Base-by-base conservation (phyloP, 805 yeast species). In the Metschnikowia kofuensis region DNA sequence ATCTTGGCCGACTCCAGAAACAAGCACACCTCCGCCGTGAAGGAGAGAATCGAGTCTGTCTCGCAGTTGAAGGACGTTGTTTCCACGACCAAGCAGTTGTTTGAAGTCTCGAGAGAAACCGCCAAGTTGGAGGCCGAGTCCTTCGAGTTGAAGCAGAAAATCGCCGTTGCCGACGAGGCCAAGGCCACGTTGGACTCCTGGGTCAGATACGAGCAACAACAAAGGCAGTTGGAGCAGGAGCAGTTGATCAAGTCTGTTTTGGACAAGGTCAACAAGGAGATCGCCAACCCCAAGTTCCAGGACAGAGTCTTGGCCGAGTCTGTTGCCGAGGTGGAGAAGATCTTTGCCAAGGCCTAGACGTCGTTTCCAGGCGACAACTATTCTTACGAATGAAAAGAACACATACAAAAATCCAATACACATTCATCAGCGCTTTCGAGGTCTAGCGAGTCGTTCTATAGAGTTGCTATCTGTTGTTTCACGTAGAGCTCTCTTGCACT, bases 131-230 rank as follows among this genome's bases (percentile, higher is more conserved):
- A 94, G 82, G 95, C 97, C 57, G 82, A 89, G 75, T 83, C 92
- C 49, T 94, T 91, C 66, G 96, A 88, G 77, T 82, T 89, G 70
- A 87, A 90, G 79, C 99, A 94, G 80, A 74, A 84, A 68, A 90
- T 89, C 59, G 90, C 84, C 55, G 81, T 90, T 59, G 92, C 96
- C 50, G 62, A 77, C 55, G 96, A 90, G 79, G 98, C 98, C 66
- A 90, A 87, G 78, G 76, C 94, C 50, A 96, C 92, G 53, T 83
- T 94, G 68, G 99, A 94, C 76, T 89, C 98, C 13, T 94, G 99
- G 99, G 97, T 91, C 63, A 89, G 98, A 83, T 88, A 87, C 75
- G 99, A 94, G 80, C 86, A 89, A 60, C 90, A 89, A 69, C 94
- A 91, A 60, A 92, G 97, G 79, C 96, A 89, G 79, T 76, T 83